These are phyloP conservation scores for Claviceps pusilla DNA, from an alignment of 2,329 filamentous ascomycete species.

Conservation along the genomic window DNA sequence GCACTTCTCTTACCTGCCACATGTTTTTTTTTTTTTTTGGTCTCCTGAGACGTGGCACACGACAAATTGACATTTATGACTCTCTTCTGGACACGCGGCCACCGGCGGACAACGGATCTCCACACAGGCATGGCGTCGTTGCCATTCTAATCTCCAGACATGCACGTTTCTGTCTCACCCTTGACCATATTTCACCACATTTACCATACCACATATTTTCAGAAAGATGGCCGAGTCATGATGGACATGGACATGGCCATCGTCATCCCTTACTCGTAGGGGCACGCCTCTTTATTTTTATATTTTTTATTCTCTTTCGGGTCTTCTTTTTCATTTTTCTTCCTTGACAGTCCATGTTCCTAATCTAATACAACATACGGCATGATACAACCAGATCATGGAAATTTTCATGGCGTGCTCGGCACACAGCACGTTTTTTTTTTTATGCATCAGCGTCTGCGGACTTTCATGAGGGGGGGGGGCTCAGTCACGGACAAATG, in stretches of 20 bases:
- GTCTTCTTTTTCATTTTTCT: background rate
- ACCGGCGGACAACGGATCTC: background rate
- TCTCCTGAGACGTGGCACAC: no score
- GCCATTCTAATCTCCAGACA: no score
- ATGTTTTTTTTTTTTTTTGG: no score
- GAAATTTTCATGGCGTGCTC: background rate
- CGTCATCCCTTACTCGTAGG: no score
- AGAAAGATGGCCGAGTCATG: background rate
- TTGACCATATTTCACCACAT: no score
- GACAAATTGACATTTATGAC: no score
- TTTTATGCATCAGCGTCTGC: background rate
- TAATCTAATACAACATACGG: background rate
- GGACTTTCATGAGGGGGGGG: background rate
- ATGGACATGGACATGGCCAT: background rate
- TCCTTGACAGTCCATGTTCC: background rate
- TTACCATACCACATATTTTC: background rate
- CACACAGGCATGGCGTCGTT: background rate
- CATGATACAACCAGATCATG: background rate
- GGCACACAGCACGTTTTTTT: background rate
- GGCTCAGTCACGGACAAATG: background rate
- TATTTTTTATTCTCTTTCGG: no score
- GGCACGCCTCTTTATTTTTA: no score
- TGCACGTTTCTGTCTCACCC: no score
- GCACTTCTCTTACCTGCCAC: no score
- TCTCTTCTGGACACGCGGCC: background rate